These are phyloP conservation scores for Populus ilicifolia DNA, from an alignment of 345 rosid genomes.

Conservation along the genomic window DNA sequence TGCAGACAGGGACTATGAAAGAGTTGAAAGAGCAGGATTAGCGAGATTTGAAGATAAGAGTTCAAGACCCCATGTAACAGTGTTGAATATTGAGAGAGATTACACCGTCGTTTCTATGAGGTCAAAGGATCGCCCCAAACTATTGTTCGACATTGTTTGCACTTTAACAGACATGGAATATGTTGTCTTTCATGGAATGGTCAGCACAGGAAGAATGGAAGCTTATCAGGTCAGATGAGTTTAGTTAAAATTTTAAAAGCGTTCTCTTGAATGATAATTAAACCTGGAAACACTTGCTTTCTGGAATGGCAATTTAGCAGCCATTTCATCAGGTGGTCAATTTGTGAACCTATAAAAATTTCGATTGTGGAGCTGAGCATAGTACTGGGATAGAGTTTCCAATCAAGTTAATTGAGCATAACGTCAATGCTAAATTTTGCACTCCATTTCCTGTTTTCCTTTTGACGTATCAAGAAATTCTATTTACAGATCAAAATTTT, in stretches of 20 bases:
- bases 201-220: slow-evolving; percentile 62
- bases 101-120: slow-evolving; percentile 80
- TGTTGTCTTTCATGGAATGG: slow-evolving; percentile 91
- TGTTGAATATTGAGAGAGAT: slow-evolving; percentile 75
- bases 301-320: not conserved
- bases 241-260: not conserved
- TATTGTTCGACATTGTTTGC: slow-evolving; percentile 80
- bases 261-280: not conserved
- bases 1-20: slow-evolving; percentile 86
- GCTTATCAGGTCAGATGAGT: slow-evolving; percentile 71
- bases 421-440: not conserved
- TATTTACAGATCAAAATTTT: slow-evolving; percentile 13
- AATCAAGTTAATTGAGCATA: slow-evolving; percentile 6
- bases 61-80: slow-evolving; percentile 62
- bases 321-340: not conserved
- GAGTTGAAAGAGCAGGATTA: slow-evolving; percentile 40
- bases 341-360: not conserved
- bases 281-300: not conserved
- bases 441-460: not conserved
- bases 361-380: too few species aligned
- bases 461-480: not conserved
- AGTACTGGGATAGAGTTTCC: slow-evolving; percentile 4
- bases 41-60: slow-evolving; percentile 35
- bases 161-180: slow-evolving; percentile 92
- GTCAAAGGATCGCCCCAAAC: slow-evolving; percentile 85